A percentile compares a stretch with the other conserved stretches of the same genome.
These are phyloP conservation scores for Botrytis sinoallii DNA, from an alignment of 2,329 filamentous ascomycete species.

Conservation along the genomic window DNA sequence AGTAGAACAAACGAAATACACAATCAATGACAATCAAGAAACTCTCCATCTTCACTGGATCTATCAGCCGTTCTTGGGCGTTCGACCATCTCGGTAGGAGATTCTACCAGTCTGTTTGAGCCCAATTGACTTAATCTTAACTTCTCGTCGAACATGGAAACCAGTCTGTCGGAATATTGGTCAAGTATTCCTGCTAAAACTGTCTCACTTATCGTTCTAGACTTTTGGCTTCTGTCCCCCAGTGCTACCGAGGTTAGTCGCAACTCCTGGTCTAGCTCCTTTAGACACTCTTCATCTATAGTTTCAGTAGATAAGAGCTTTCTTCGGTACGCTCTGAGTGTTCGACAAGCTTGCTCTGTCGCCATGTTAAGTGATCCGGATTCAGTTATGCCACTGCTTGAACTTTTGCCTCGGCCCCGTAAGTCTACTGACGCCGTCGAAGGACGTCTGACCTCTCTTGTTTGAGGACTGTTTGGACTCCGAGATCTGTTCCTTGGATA, in stretches of 20 bases:
- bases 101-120: constrained; percentile 21
- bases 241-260: constrained; percentile 60
- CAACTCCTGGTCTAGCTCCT: constrained; percentile 62
- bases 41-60: constrained; percentile 13
- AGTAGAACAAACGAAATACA: not conserved
- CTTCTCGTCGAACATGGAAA: constrained; percentile 70
- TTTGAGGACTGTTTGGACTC: constrained; percentile 30
- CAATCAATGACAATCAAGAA: constrained; percentile 12
- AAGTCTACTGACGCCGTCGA: constrained; percentile 51
- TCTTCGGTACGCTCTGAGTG: constrained; percentile 60
- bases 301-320: constrained; percentile 56
- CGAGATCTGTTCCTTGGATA: constrained; percentile 33
- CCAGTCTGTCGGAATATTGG: constrained; percentile 70
- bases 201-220: constrained; percentile 53
- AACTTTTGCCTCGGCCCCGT: constrained; percentile 50
- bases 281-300: constrained; percentile 55
- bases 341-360: constrained; percentile 62
- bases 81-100: constrained; percentile 20
- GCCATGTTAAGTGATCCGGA: constrained; percentile 59
- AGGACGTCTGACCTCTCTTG: constrained; percentile 45
- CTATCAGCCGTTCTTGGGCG: constrained; percentile 31
- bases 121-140: constrained; percentile 47
- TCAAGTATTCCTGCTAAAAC: constrained; percentile 64
- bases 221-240: constrained; percentile 37
- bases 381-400: constrained; percentile 41